Percentiles rank a stretch among this genome's conserved stretches.
Conservation (phyloP, 176 grass and related monocot genomes). For the Carex myosuroides region DNA sequence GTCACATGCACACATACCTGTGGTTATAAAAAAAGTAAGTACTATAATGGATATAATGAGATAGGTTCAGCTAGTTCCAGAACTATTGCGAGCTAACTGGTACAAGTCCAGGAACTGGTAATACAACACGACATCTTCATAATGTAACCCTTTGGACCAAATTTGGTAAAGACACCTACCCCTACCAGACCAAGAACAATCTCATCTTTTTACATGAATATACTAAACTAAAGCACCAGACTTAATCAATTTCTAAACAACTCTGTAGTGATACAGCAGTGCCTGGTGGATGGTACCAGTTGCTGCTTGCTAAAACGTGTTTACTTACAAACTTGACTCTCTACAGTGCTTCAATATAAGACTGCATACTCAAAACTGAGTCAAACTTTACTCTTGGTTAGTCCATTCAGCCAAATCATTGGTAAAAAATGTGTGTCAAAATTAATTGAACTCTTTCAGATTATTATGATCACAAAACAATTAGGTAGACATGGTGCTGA, state of each 20-base stretch:
- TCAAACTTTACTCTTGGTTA: background rate
- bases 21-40: background rate
- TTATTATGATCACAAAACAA: background rate
- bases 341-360: background rate
- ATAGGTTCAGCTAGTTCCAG: background rate
- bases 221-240: background rate
- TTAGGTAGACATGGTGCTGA: background rate
- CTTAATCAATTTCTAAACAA: background rate
- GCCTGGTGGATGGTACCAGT: background rate
- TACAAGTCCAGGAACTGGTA: background rate
- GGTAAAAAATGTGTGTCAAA: background rate
- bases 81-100: background rate
- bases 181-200: background rate
- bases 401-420: background rate
- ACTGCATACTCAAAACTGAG: background rate
- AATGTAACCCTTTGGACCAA: background rate
- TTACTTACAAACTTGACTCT: background rate
- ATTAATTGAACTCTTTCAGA: background rate
- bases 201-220: background rate
- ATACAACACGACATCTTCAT: background rate
- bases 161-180: background rate
- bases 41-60: background rate
- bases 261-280: background rate
- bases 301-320: background rate
- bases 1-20: conserved; percentile 45